Conservation (phyloP, 2,329 filamentous ascomycete species). For the Pseudogymnoascus sp. region DNA sequence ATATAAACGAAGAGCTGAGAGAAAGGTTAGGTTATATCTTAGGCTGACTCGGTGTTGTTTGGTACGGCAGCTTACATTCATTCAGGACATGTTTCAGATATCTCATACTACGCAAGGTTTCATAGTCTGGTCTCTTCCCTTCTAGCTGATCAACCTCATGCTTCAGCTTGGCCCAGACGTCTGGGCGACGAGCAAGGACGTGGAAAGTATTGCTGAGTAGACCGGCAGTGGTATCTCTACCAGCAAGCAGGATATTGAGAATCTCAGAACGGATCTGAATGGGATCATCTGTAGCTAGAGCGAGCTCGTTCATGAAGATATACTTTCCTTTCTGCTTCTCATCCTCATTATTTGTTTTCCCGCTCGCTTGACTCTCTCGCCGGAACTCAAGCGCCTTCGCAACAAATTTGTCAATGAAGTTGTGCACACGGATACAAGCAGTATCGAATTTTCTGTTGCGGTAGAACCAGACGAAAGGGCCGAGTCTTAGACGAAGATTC, state of each 20-base stretch:
- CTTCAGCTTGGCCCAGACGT: constrained; percentile 38
- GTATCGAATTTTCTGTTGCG: constrained; percentile 26
- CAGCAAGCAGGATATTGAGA: constrained; percentile 49
- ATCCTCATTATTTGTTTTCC: neutral
- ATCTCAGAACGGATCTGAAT: constrained; percentile 41
- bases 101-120: constrained; percentile 23
- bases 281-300: constrained; percentile 40
- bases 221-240: constrained; percentile 51
- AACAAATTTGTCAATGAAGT: constrained; percentile 14
- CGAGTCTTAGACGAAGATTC: neutral
- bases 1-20: constrained; percentile 42
- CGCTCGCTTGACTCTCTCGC: neutral
- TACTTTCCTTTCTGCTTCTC: constrained; percentile 4
- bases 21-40: constrained; percentile 38
- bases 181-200: constrained; percentile 35
- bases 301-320: constrained; percentile 43
- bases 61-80: constrained; percentile 16
- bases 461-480: constrained; percentile 35
- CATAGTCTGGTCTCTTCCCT: constrained; percentile 21
- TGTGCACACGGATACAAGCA: constrained; percentile 15
- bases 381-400: constrained; percentile 12
- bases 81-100: constrained; percentile 27
- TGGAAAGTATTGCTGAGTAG: constrained; percentile 44
- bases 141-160: constrained; percentile 25
- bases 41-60: neutral